Percentiles rank a stretch among this genome's conserved stretches.
phyloP scores from a whole-genome alignment of 495 filamentous ascomycete species.

The Tricharina praecox region DNA sequence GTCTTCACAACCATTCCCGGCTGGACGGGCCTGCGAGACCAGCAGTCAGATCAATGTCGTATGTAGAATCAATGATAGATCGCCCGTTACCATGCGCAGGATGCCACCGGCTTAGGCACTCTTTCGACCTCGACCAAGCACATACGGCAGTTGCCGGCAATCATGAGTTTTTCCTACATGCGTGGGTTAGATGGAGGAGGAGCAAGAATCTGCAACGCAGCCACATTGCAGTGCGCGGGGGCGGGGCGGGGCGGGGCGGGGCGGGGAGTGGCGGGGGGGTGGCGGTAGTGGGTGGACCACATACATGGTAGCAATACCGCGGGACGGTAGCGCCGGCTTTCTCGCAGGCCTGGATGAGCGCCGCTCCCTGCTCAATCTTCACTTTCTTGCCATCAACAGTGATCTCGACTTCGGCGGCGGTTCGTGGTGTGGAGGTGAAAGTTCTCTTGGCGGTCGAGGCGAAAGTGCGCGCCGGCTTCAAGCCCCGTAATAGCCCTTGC shows the following conservation, averaged over 20 bases:
- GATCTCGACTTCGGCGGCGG: constrained; percentile 23
- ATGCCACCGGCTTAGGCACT: constrained; percentile 89
- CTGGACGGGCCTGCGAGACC: constrained; percentile 59
- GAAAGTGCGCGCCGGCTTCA: constrained; percentile 16
- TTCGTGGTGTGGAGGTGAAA: constrained; percentile 15
- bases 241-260: too few species aligned
- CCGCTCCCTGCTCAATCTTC: constrained; percentile 45
- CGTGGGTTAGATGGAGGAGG: constrained; percentile 4
- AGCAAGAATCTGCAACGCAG: constrained; percentile 23
- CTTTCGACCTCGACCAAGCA: constrained; percentile 95
- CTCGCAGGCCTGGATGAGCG: constrained; percentile 96
- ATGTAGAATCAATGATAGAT: constrained; percentile 13
- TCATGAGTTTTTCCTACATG: constrained; percentile 59
- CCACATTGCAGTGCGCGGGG: too few species aligned
- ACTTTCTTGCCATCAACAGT: constrained; percentile 27
- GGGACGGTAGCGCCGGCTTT: constrained; percentile 78
- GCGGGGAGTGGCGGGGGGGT: constrained; percentile 17
- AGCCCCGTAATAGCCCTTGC: constrained; percentile 20
- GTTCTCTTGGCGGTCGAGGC: constrained; percentile 12
- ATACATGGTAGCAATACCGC: constrained; percentile 98
- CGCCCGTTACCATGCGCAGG: constrained; percentile 56
- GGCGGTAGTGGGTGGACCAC: constrained; percentile 18
- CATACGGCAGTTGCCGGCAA: constrained; percentile 99
- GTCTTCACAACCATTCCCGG: constrained; percentile 98
- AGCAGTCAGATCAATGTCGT: constrained; percentile 10